A percentile compares a stretch with the other conserved stretches of the same genome.
phyloP scores from a whole-genome alignment of 306 rosid genomes.

The Glycyrrhiza uralensis region DNA sequence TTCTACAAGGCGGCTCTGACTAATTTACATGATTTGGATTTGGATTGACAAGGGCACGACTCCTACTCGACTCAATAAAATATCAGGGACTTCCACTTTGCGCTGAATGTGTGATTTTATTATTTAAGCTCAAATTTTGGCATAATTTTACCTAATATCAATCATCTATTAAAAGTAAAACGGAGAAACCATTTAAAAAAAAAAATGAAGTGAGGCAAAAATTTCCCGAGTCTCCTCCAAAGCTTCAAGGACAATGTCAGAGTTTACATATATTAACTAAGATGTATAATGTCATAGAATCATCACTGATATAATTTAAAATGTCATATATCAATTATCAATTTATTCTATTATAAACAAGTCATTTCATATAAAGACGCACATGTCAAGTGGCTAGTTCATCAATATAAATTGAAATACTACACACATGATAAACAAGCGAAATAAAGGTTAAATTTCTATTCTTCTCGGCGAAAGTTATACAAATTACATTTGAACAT shows the following conservation, averaged over 20 bases:
- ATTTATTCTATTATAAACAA: no score
- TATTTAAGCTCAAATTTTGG: background rate
- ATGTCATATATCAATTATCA: no score
- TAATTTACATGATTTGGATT: background rate
- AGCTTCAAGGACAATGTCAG: no score
- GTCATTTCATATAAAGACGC: no score
- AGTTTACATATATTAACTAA: no score
- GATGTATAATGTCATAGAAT: no score
- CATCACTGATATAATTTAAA: no score
- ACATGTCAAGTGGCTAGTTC: no score
- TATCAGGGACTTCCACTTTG: background rate
- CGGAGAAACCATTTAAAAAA: background rate
- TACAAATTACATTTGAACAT: conserved; percentile 23
- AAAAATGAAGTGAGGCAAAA: no score
- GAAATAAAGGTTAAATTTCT: background rate
- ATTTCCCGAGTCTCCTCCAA: no score
- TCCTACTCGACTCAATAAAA: background rate
- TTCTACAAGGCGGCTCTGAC: conserved; percentile 1
- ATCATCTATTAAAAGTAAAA: background rate
- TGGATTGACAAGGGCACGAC: background rate
- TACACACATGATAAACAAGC: background rate
- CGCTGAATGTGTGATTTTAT: background rate
- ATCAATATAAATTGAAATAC: no score
- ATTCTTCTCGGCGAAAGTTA: conserved; percentile 13
- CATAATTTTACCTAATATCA: background rate